A percentile compares a stretch with the other conserved stretches of the same genome.
Evolutionary conservation across 441 rosid species (phyloP).

Genomic region (Oxalis stricta): DNA sequence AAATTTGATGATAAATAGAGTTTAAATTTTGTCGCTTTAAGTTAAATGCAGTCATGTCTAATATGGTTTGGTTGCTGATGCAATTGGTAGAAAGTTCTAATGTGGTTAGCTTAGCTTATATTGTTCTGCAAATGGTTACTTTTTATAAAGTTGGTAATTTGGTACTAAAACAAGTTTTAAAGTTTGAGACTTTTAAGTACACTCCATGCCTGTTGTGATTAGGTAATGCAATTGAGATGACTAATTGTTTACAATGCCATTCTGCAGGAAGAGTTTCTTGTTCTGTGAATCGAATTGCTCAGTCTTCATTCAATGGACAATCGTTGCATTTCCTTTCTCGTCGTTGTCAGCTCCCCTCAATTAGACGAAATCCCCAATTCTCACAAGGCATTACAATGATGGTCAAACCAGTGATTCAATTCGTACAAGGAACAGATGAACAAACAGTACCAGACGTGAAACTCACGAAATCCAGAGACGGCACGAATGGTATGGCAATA

Average conservation of each 20-base stretch:
- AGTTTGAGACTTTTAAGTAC: no score
- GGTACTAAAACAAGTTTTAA: no score
- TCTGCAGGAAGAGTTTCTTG: conserved; percentile 32
- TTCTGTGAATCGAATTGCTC: conserved; percentile 17
- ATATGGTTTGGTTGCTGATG: no score
- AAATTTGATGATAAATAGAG: no score
- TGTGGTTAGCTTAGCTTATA: no score
- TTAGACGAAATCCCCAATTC: conserved; percentile 10
- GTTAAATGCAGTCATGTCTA: no score
- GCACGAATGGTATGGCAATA: conserved; percentile 71
- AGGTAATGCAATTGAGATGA: background rate
- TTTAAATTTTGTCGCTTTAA: no score
- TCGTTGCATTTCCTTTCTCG: conserved; percentile 25
- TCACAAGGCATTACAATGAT: conserved; percentile 30
- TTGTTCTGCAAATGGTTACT: no score
- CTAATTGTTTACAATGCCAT: background rate
- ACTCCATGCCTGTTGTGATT: background rate
- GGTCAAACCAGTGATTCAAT: conserved; percentile 71
- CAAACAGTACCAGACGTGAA: conserved; percentile 75
- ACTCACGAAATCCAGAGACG: conserved; percentile 82
- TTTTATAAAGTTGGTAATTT: no score
- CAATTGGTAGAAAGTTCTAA: no score
- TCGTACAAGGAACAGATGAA: conserved; percentile 89
- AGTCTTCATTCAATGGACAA: conserved; percentile 35
- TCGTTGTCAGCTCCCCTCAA: conserved; percentile 5